Conservation (phyloP, 805 yeast species). For the Pichia manshurica region DNA sequence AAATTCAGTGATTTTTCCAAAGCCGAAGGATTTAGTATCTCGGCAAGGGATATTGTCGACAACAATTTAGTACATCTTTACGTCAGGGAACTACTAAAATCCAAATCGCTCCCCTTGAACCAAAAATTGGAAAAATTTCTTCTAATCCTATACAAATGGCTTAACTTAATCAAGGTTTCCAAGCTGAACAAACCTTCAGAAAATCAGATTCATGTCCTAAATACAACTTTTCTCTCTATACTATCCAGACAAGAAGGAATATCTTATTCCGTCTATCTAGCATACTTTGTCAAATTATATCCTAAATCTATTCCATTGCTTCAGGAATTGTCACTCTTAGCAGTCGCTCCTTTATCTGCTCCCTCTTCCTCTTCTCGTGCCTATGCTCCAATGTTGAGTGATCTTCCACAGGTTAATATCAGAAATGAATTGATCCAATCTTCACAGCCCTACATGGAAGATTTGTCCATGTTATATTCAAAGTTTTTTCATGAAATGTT, state of each 20-base stretch:
- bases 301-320: slow-evolving; percentile 11
- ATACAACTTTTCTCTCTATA: slow-evolving; percentile 11
- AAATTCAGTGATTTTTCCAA: slow-evolving; percentile 4
- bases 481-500: slow-evolving; percentile 9
- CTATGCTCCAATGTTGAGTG: not conserved
- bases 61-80: slow-evolving; percentile 8
- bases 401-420: slow-evolving; percentile 12
- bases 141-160: slow-evolving; percentile 11
- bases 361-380: not conserved
- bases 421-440: slow-evolving; percentile 3
- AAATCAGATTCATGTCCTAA: slow-evolving; percentile 10
- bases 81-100: slow-evolving; percentile 4
- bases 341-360: not conserved
- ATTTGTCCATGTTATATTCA: slow-evolving; percentile 12
- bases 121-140: slow-evolving; percentile 15
- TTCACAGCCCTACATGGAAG: slow-evolving; percentile 7
- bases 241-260: slow-evolving; percentile 9
- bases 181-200: not conserved
- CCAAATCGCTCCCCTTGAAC: not conserved
- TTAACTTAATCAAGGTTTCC: not conserved
- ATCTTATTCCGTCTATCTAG: slow-evolving; percentile 6
- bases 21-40: not conserved
- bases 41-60: not conserved
- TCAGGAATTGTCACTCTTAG: slow-evolving; percentile 1
- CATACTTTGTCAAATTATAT: slow-evolving; percentile 13